phyloP scores from a whole-genome alignment of 2,329 filamentous ascomycete species.

The Lojkania enalia region DNA sequence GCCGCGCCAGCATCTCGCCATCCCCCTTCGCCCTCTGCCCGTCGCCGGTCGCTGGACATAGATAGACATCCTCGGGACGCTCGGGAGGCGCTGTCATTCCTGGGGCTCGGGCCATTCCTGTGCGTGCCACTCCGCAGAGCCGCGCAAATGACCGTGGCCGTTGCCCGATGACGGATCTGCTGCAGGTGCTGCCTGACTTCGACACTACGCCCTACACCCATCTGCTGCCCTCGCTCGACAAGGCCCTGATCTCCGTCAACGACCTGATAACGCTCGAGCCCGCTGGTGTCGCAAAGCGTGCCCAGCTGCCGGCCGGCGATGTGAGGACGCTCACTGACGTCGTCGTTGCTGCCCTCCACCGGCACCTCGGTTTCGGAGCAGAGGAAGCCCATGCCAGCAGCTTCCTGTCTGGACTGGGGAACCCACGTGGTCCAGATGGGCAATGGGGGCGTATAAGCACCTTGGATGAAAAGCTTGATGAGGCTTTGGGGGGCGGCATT shows the following conservation, averaged over 20 bases:
- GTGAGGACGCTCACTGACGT: constrained; percentile 72
- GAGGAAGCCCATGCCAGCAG: constrained; percentile 23
- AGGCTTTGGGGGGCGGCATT: constrained; percentile 74
- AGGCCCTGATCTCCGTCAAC: constrained; percentile 72
- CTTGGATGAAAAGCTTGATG: constrained; percentile 73
- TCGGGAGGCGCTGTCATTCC: constrained; percentile 6
- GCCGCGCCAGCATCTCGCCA: background rate
- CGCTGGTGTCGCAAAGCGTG: constrained; percentile 81
- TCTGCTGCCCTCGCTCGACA: constrained; percentile 79
- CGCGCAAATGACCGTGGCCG: constrained; percentile 33
- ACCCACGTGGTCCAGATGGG: constrained; percentile 15
- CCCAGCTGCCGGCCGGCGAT: constrained; percentile 78
- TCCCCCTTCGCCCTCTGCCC: background rate
- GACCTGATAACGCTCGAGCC: constrained; percentile 86
- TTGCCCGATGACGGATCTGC: constrained; percentile 77
- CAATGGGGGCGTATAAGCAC: constrained; percentile 72
- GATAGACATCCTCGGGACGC: background rate
- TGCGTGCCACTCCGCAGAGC: constrained; percentile 38
- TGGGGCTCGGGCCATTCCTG: constrained; percentile 11
- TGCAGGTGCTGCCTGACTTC: constrained; percentile 79
- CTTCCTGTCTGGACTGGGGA: constrained; percentile 20
- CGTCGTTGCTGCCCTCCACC: constrained; percentile 68
- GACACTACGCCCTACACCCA: constrained; percentile 70
- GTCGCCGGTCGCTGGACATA: background rate
- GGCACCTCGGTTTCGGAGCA: constrained; percentile 56